A percentile compares a stretch with the other conserved stretches of the same genome.
phyloP scores from a whole-genome alignment of 768 basidiomycete genomes.

The Amanita rimosa region DNA sequence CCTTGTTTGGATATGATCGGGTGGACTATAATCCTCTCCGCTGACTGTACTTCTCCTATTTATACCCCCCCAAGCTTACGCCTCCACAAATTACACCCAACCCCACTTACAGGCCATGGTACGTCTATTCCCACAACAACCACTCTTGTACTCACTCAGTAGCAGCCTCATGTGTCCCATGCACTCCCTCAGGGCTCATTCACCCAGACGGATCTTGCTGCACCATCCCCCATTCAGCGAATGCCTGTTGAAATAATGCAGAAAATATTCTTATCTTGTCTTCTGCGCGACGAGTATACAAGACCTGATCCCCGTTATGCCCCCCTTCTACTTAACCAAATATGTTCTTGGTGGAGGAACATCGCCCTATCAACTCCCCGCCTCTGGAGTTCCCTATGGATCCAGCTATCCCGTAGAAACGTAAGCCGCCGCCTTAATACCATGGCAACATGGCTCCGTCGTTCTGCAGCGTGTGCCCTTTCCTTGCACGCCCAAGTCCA shows the following conservation, averaged over 20 bases:
- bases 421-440: slow-evolving; percentile 10
- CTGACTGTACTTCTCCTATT: slow-evolving; percentile 2
- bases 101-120: not conserved
- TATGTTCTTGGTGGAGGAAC: slow-evolving; percentile 14
- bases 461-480: slow-evolving; percentile 9
- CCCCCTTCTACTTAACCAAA: slow-evolving; percentile 14
- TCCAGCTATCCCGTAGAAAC: slow-evolving; percentile 9
- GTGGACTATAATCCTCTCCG: not conserved
- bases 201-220: no score
- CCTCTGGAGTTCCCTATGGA: slow-evolving; percentile 14
- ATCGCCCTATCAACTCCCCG: slow-evolving; percentile 11
- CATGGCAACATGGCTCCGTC: slow-evolving; percentile 13
- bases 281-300: slow-evolving; percentile 11
- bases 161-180: not conserved
- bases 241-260: slow-evolving; percentile 15
- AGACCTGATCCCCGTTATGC: slow-evolving; percentile 8
- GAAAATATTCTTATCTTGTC: slow-evolving; percentile 13
- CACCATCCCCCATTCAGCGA: not conserved
- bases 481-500: slow-evolving; percentile 9
- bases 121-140: not conserved
- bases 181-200: no score
- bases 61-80: not conserved
- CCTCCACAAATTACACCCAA: not conserved
- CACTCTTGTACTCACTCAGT: not conserved
- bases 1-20: not conserved